Conservation (phyloP, 202 grass and related monocot genomes). For the Panicum hallii region DNA sequence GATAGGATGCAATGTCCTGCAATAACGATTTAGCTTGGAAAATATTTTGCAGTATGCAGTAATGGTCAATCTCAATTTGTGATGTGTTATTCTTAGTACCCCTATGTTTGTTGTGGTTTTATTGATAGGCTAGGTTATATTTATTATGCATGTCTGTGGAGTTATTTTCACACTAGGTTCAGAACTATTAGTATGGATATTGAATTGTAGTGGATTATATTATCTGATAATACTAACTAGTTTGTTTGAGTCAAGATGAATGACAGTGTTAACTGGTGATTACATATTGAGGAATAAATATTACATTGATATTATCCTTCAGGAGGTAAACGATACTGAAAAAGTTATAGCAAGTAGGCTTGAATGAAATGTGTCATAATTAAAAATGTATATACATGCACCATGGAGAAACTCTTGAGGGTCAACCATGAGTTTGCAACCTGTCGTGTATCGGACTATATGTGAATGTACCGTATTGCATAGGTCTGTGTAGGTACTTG, state of each 20-base stretch:
- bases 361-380: neutral
- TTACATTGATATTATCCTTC: neutral
- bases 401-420: neutral
- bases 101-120: neutral
- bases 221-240: neutral
- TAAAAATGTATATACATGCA: neutral
- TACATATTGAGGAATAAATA: neutral
- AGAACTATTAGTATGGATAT: neutral
- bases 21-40: neutral
- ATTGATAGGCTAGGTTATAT: neutral
- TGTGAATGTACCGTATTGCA: neutral
- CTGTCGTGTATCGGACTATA: too few species aligned
- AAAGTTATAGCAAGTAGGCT: neutral
- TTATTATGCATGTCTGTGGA: neutral
- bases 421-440: neutral
- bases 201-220: neutral
- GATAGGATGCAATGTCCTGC: neutral
- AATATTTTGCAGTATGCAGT: neutral
- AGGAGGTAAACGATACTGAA: too few species aligned
- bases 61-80: neutral
- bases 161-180: neutral
- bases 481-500: neutral
- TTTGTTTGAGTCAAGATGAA: neutral
- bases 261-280: neutral
- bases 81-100: neutral